Conservation (phyloP, 1,284 basidiomycete species). For the Marasmius oreades region DNA sequence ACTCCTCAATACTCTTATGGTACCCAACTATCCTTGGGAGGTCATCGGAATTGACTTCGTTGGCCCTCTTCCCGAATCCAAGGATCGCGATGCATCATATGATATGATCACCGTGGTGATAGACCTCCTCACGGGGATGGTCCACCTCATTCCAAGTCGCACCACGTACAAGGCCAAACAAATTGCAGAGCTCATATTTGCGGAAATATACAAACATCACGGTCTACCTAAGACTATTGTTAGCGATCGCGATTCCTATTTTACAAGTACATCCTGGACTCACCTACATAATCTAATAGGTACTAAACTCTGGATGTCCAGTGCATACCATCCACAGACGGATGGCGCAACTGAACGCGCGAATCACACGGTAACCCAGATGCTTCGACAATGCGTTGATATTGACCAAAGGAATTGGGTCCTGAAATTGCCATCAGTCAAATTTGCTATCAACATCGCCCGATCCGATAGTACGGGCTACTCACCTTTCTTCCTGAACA, state of each 20-base stretch:
- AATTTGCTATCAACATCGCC: slow-evolving; percentile 21
- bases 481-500: slow-evolving; percentile 32
- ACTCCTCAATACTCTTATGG: slow-evolving; percentile 20
- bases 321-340: slow-evolving; percentile 22
- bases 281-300: slow-evolving; percentile 22
- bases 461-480: slow-evolving; percentile 26
- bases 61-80: slow-evolving; percentile 29
- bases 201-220: slow-evolving; percentile 22
- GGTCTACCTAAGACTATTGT: slow-evolving; percentile 23
- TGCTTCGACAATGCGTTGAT: slow-evolving; percentile 16
- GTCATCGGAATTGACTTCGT: slow-evolving; percentile 34
- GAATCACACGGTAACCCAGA: slow-evolving; percentile 20
- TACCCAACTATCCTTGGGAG: slow-evolving; percentile 25
- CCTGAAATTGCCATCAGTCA: slow-evolving; percentile 18
- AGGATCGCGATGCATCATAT: slow-evolving; percentile 22
- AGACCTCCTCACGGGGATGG: slow-evolving; percentile 29
- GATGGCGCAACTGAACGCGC: slow-evolving; percentile 22
- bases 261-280: slow-evolving; percentile 23
- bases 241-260: slow-evolving; percentile 19
- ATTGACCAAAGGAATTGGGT: slow-evolving; percentile 18
- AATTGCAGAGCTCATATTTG: slow-evolving; percentile 22
- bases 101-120: slow-evolving; percentile 31
- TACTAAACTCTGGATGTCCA: slow-evolving; percentile 21
- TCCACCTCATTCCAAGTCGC: slow-evolving; percentile 27
- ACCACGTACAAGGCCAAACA: slow-evolving; percentile 17